These are phyloP conservation scores for Colletotrichum musicola DNA, from an alignment of 2,329 filamentous ascomycete species.

Conservation along the genomic window DNA sequence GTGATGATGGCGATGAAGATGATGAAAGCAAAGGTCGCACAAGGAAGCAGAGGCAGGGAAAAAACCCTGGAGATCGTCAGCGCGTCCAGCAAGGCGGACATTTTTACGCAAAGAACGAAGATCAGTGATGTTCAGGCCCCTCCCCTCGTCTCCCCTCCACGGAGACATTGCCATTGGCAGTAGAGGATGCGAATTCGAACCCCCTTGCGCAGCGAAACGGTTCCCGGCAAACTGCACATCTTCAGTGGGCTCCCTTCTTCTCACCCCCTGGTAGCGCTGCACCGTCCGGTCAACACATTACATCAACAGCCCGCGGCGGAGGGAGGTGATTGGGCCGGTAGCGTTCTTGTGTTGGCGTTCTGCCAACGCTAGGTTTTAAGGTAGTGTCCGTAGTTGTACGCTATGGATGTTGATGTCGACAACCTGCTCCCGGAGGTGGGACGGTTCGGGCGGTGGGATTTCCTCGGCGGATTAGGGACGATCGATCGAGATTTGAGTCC, in stretches of 20 bases:
- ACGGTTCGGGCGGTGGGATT: constrained; percentile 2
- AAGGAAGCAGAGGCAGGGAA: constrained; percentile 12
- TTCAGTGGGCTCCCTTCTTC: not conserved
- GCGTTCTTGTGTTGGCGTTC: not conserved
- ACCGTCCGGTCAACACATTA: not conserved
- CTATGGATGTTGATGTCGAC: not conserved
- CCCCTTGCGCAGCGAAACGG: not conserved
- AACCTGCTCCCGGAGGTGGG: constrained; percentile 2
- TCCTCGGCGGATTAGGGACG: constrained; percentile 18
- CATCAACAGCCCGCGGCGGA: constrained; percentile 8
- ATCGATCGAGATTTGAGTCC: constrained; percentile 12
- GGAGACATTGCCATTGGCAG: constrained; percentile 21
- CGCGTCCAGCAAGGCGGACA: not conserved
- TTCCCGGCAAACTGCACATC: not conserved
- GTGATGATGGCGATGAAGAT: not conserved
- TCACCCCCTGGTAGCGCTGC: not conserved
- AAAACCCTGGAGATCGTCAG: constrained; percentile 29
- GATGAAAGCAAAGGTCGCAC: not conserved
- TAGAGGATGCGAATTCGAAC: constrained; percentile 8
- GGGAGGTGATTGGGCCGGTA: constrained; percentile 6
- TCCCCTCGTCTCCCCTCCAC: not conserved
- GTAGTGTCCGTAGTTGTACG: too few relatives aligned
- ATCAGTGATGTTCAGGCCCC: constrained; percentile 9
- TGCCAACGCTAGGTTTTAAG: too few relatives aligned
- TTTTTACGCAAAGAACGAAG: constrained; percentile 14